Evolutionary conservation across 495 filamentous ascomycete species (phyloP).

Genomic region (Bathelium albidoporum): DNA sequence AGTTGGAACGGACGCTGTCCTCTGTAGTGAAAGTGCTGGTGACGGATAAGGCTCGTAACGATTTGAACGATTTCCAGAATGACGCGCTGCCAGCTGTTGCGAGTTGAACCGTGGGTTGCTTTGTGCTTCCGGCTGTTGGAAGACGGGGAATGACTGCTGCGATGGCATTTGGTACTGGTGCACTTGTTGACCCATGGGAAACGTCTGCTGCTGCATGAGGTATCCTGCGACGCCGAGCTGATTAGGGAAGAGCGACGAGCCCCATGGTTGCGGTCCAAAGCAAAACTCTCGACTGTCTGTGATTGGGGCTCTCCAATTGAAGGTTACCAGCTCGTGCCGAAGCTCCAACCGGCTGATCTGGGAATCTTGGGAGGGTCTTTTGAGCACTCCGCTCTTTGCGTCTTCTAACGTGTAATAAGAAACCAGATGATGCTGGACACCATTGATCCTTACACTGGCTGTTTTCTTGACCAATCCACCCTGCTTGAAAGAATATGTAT

Average conservation of each 20-base stretch:
- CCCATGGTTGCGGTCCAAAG: not conserved
- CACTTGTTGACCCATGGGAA: not conserved
- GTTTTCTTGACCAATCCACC: constrained; percentile 87
- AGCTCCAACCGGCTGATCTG: not conserved
- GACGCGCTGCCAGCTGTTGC: not conserved
- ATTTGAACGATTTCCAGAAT: not conserved
- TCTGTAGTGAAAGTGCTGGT: not conserved
- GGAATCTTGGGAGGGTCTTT: constrained; percentile 49
- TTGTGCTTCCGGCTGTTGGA: not conserved
- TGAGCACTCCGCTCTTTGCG: constrained; percentile 51
- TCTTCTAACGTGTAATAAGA: constrained; percentile 80
- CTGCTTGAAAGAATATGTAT: constrained; percentile 80
- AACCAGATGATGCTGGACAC: constrained; percentile 68
- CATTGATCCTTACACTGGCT: constrained; percentile 61
- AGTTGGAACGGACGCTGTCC: not conserved
- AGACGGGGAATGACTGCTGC: not conserved
- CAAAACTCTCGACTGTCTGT: not conserved
- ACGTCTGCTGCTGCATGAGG: constrained; percentile 1
- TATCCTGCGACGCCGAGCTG: not conserved
- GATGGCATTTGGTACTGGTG: not conserved
- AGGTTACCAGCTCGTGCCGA: not conserved
- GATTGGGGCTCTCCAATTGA: constrained; percentile 1
- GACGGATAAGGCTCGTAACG: constrained; percentile 1
- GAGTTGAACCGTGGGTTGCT: not conserved
- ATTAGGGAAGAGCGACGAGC: not conserved